Evolutionary conservation across 1,284 basidiomycete species (phyloP).

Genomic region (Pseudozyma hubeiensis): DNA sequence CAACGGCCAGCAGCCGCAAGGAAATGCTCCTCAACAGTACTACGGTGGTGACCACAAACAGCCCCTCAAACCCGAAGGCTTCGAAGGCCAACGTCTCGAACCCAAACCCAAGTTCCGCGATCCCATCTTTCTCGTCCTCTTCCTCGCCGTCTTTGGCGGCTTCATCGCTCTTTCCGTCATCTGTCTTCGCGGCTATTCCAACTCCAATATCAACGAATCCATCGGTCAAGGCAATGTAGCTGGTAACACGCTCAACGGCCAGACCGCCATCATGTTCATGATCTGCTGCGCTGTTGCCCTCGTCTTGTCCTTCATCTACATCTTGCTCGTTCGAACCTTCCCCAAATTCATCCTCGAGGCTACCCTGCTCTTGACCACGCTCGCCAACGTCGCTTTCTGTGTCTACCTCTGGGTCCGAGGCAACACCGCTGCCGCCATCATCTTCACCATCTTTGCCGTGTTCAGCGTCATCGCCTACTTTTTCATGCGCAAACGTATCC

Average conservation of each 20-base stretch:
- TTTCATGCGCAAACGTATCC: slow-evolving; percentile 61
- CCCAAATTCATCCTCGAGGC: slow-evolving; percentile 73
- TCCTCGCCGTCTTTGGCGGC: slow-evolving; percentile 67
- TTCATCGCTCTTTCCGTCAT: slow-evolving; percentile 69
- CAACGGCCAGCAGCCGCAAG: slow-evolving; percentile 35
- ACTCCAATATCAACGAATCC: slow-evolving; percentile 29
- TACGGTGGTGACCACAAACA: slow-evolving; percentile 49
- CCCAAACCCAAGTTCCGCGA: slow-evolving; percentile 63
- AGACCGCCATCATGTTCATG: slow-evolving; percentile 78
- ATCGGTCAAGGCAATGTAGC: slow-evolving; percentile 74
- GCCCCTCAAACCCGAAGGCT: slow-evolving; percentile 57
- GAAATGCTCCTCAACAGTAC: slow-evolving; percentile 35
- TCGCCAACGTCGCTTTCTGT: slow-evolving; percentile 54
- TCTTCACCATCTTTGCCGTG: slow-evolving; percentile 65
- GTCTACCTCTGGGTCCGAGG: slow-evolving; percentile 55
- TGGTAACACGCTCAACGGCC: slow-evolving; percentile 78
- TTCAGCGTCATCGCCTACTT: slow-evolving; percentile 60
- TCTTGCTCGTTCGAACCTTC: slow-evolving; percentile 78
- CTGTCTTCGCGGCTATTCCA: slow-evolving; percentile 59
- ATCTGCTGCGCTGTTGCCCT: slow-evolving; percentile 76
- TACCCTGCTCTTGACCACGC: slow-evolving; percentile 53
- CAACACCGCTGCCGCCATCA: slow-evolving; percentile 56
- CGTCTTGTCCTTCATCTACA: slow-evolving; percentile 72
- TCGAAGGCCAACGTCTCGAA: slow-evolving; percentile 55
- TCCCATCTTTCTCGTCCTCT: slow-evolving; percentile 67